Evolutionary conservation across 495 filamentous ascomycete species (phyloP).

Genomic region (Neurospora sp.): DNA sequence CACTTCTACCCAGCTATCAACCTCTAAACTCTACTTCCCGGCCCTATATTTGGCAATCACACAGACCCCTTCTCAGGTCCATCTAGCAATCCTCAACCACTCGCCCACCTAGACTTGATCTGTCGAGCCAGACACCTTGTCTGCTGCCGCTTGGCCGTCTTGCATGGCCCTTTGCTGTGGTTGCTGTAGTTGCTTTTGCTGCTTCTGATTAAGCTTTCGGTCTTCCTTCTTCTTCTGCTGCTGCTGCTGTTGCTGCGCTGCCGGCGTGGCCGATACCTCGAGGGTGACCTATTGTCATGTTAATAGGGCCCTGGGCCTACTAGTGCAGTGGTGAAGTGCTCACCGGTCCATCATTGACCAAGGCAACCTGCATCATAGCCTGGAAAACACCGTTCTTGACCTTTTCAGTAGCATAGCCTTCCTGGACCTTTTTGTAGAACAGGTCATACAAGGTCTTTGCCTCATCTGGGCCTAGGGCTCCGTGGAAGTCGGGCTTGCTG

Average conservation of each 20-base stretch:
- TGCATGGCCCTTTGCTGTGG: not conserved
- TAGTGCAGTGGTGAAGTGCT: slow-evolving; percentile 20
- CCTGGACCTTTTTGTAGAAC: slow-evolving; percentile 68
- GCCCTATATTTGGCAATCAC: not conserved
- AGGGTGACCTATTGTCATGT: slow-evolving; percentile 21
- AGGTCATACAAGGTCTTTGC: slow-evolving; percentile 73
- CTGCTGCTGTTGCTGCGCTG: not conserved
- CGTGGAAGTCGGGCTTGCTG: slow-evolving; percentile 90
- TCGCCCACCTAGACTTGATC: not conserved
- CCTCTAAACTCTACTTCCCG: not conserved
- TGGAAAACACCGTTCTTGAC: slow-evolving; percentile 95
- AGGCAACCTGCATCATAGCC: slow-evolving; percentile 95
- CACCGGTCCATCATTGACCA: slow-evolving; percentile 93
- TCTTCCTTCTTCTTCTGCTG: slow-evolving; percentile 4
- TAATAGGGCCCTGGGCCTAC: not conserved
- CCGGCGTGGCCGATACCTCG: slow-evolving; percentile 22
- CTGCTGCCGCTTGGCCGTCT: not conserved
- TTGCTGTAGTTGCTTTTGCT: not conserved
- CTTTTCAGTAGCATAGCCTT: slow-evolving; percentile 59
- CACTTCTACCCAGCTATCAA: not conserved
- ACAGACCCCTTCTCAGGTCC: not conserved
- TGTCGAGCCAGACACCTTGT: not conserved
- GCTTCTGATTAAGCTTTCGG: not conserved
- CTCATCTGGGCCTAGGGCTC: slow-evolving; percentile 63
- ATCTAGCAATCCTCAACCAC: not conserved